Evolutionary conservation across 2,329 filamentous ascomycete genomes (phyloP).

Genomic region (Aspergillus vadensis): DNA sequence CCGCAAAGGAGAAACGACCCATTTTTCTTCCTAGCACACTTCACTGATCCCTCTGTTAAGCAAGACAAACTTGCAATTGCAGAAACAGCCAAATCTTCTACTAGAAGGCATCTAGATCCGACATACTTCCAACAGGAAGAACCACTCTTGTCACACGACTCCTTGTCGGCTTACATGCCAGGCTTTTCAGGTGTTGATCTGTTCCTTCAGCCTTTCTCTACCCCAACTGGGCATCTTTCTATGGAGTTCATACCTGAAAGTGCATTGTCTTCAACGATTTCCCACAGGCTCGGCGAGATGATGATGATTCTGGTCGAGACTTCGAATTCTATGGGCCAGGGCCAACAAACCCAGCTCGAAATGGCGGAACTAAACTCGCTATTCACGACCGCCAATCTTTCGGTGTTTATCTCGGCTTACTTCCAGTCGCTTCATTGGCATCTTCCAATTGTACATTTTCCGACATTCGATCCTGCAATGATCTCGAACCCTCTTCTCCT

Average conservation of each 20-base stretch:
- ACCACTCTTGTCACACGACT: conserved; percentile 26
- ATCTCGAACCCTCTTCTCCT: conserved; percentile 30
- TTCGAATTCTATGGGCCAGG: conserved; percentile 28
- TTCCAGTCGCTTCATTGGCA: conserved; percentile 39
- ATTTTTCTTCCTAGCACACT: conserved; percentile 33
- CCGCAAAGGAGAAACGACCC: conserved; percentile 13
- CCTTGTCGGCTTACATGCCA: conserved; percentile 18
- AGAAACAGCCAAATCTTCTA: conserved; percentile 33
- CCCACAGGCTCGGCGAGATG: conserved; percentile 28
- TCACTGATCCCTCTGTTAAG: conserved; percentile 31
- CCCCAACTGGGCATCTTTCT: conserved; percentile 21
- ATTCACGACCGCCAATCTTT: conserved; percentile 29
- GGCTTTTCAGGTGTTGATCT: conserved; percentile 16
- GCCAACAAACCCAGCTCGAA: conserved; percentile 13
- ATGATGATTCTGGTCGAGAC: conserved; percentile 32
- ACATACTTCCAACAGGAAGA: conserved; percentile 32
- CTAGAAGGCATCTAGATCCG: conserved; percentile 29
- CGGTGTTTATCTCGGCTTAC: conserved; percentile 30
- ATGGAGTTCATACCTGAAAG: conserved; percentile 19
- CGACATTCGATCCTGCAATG: conserved; percentile 32
- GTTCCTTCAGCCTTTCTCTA: conserved; percentile 15
- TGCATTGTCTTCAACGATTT: conserved; percentile 21
- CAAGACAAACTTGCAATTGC: conserved; percentile 33
- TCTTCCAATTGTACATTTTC: conserved; percentile 34
- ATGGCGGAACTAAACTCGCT: conserved; percentile 25